Percentiles rank a stretch among this genome's conserved stretches.
Evolutionary conservation across 768 basidiomycete genomes (phyloP).

Genomic region (Cystobasidium tubakii): DNA sequence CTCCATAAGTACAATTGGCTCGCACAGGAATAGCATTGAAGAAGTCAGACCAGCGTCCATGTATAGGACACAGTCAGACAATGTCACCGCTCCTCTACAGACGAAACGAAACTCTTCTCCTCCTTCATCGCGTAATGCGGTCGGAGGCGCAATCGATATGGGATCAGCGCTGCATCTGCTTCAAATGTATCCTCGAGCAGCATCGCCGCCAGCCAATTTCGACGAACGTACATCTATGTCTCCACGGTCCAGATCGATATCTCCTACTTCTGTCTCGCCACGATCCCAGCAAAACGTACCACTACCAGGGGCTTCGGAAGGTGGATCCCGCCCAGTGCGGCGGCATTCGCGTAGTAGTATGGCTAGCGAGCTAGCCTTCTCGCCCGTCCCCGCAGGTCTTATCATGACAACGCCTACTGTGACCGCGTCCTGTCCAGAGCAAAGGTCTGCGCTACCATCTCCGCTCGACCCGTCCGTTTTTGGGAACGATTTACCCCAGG

Average conservation of each 20-base stretch:
- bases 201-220: background rate
- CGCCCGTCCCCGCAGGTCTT: background rate
- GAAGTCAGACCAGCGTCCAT: background rate
- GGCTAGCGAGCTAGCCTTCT: background rate
- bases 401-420: background rate
- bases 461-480: background rate
- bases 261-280: background rate
- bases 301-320: background rate
- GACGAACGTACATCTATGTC: background rate
- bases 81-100: background rate
- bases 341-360: constrained; percentile 7
- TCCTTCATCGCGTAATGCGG: background rate
- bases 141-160: background rate
- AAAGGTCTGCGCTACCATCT: background rate
- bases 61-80: background rate
- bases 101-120: background rate
- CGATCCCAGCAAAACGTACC: background rate
- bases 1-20: constrained; percentile 11
- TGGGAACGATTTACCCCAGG: background rate
- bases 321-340: background rate
- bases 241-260: background rate
- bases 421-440: background rate
- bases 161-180: background rate
- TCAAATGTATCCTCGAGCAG: background rate
- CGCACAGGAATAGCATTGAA: constrained; percentile 1